Evolutionary conservation across 805 yeast species (phyloP).

Genomic region (Kuraishia cidri): DNA sequence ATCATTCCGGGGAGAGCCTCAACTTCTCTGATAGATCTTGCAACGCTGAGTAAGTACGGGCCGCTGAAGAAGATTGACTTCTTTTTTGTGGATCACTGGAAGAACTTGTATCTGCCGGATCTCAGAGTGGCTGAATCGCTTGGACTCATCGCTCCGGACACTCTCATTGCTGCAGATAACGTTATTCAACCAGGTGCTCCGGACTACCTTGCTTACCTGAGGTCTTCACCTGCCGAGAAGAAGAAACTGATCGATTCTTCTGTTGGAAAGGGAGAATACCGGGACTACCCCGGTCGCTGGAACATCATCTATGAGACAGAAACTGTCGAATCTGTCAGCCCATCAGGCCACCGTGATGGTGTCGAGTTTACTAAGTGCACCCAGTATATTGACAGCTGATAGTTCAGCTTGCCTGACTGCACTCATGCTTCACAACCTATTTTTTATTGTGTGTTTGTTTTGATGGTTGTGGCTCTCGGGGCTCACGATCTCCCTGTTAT

Average conservation of each 20-base stretch:
- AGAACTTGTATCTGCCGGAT: constrained; percentile 1
- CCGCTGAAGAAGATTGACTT: constrained; percentile 1
- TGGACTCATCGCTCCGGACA: constrained; percentile 11
- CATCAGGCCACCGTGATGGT: background rate
- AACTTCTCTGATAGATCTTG: background rate
- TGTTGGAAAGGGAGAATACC: background rate
- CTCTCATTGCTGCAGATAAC: constrained; percentile 6
- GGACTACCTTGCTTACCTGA: constrained; percentile 8
- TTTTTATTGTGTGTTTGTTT: too few species aligned
- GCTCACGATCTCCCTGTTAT: too few species aligned
- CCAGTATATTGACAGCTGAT: constrained; percentile 1
- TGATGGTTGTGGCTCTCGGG: too few species aligned
- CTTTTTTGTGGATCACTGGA: constrained; percentile 1
- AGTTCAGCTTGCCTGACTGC: background rate
- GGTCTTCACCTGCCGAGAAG: constrained; percentile 12
- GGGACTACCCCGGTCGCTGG: constrained; percentile 12
- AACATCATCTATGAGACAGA: constrained; percentile 8
- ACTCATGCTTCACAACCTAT: too few species aligned
- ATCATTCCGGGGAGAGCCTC: constrained; percentile 1
- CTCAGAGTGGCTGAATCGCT: constrained; percentile 12
- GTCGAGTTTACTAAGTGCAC: constrained; percentile 1
- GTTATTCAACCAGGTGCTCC: constrained; percentile 3
- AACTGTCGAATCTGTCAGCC: background rate
- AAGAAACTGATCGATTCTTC: constrained; percentile 3
- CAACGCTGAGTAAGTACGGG: background rate